Base-by-base conservation (phyloP, 164 flowering plant species). In the Liriodendron chinense region DNA sequence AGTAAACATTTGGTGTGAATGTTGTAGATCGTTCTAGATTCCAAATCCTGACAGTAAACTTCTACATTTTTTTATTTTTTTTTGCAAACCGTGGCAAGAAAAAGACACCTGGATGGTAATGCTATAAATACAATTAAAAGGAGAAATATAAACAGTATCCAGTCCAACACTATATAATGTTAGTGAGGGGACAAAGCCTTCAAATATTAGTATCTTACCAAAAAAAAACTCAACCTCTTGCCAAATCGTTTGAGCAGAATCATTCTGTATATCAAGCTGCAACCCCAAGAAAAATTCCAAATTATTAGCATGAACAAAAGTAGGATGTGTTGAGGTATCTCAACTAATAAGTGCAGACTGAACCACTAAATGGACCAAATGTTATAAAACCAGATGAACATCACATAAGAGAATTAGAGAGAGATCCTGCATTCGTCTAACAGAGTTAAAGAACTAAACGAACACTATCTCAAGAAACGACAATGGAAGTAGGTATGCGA, bases 241-340 rank as follows among this genome's bases (percentile, higher is more conserved):
- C 99, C 99, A 96, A 68, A 84, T 28, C 76, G 82, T 84, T 71
- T 95, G 99, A 76, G 77, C 91, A 78, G 97, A 86, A 81, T 76
- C 89, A 74, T 95, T 82, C 73, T 85, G 81, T 75, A 93, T 84
- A 84, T 95, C 99, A 80, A 94, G 97, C 98, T 94, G 91, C 76
- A 85, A 28, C 59, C 70, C 68, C 0, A 77, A 77, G 9, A 50
- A 61, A 26, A 34, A n/a, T 59, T 26, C 48, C 53, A 72, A 21
- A 68, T 79, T 8, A 47, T 69, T 69, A 75, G 65, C 64, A 71
- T 6, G 50, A 25, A 3, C 14, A 65, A 62, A 65, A 28, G 6
- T 14, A 7, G 50, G 34, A 22, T 10, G 13, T 53, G 59, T 53
- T 34, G 43, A 34, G 43, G 43, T 34, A 34, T 34, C 43, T 34